Evolutionary conservation across 345 rosid genomes (phyloP), one percentile per base, ranked within the genome.

Genomic region (Euphorbia lathyris): DNA sequence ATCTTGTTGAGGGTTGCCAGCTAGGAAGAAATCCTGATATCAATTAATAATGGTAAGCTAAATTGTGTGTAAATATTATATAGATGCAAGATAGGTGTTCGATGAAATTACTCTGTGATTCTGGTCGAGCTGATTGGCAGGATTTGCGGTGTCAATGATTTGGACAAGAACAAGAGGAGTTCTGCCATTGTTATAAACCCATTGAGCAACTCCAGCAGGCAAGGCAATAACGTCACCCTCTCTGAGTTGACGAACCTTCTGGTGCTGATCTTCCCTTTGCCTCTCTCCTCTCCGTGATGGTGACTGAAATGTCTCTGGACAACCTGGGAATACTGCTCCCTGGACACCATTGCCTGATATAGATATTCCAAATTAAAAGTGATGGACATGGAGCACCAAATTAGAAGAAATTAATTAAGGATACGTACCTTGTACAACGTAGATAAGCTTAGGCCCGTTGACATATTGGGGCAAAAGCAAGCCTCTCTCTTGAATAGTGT

Each of bases 161-260:
- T 76, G 20, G 55, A 85, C 83, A 11, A 79, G 55, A 16, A 81
- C 83, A 32, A 83, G 81, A 2, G 74, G 64, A 5, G 58, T 11
- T 8, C 66, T 65, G 57, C 83, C 92, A 8, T 77, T 32, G 80
- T 85, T 83, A 73, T 77, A 81, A 53, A 76, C 32, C 89, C 89
- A 87, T 59, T 83, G 78, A 48, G 81, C 61, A 0, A 66, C 76
- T 34, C 89, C 89, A 1, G 83, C 58, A 0, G 86, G 87, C 74
- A 85, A 9, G 2, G 87, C 88, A 0, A 83, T 1, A 12, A 85
- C 27, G 61, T 85, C 85, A 0, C 87, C 91, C 16, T 78, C 68
- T 3, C 79, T 57, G 68, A 87, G 0, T 12, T 4, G 68, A 8
- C 72, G 48, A 42, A 77, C 14, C 74, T 77, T 81, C 72, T 81